Base-by-base conservation (phyloP, 495 filamentous ascomycete genomes). In the Hyphodiscus hymeniophilus region DNA sequence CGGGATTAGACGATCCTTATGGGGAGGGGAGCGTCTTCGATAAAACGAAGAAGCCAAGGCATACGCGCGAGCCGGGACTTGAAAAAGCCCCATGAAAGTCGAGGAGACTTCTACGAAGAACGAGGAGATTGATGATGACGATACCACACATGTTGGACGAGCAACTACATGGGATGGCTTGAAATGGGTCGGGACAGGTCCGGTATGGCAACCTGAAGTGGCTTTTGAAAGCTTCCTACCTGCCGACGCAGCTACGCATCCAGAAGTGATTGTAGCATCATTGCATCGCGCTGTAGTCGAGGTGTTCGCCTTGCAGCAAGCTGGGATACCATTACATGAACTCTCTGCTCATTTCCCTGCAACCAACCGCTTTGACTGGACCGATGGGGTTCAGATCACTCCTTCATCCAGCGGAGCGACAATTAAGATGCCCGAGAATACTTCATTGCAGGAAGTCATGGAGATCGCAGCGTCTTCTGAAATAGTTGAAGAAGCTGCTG, bases 261-360 rank as follows among this genome's bases (percentile, higher is more conserved):
- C 55, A 3, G 57, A 60, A 2, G 48, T 72, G 18, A 54, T 77
- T 12, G 64, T 69, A 50, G 59, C 60, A 30, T 50, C 72, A 38
- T 66, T 82, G 22, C 76, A 81, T 50, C 61, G 69, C 44, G 79
- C 81, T n/a, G 51, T 85, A 11, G 68, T 83, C 2, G 81, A 86
- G 63, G 69, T 74, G 0, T 66, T 77, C 31, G 71, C 71, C 0
- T 47, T 83, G 44, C 63, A 64, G 41, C 46, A 70, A 47, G 64
- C 61, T 10, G 71, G 66, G 15, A 44, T 47, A 20, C 49, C 59
- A 16, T 26, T 54, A 2, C 10, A 17, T 12, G 28, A 24, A 10
- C 20, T 56, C 7, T 51, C 45, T 7, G 26, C 5, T 28, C 10
- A 28, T 28, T 28, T 28, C 4, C 4, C 26, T 10, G 5, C 26